phyloP scores from a whole-genome alignment of 73 alveolate genomes.

The Paramecium sexaurelia region DNA sequence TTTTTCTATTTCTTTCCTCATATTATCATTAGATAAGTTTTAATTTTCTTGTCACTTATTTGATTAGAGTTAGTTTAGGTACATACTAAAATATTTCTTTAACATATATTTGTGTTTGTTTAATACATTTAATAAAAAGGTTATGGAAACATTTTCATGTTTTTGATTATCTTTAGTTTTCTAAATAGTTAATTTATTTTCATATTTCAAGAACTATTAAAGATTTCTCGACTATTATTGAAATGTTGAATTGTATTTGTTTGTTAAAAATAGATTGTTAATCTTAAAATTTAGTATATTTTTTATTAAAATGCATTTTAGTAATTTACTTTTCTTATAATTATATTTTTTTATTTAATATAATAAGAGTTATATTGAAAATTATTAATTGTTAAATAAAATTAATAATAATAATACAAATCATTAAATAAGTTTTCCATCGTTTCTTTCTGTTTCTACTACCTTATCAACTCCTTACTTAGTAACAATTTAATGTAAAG shows the following conservation, averaged over 20 bases:
- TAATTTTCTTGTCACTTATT: slow-evolving; percentile 32
- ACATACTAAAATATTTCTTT: background rate
- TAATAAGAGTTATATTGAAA: too few species aligned
- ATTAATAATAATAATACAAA: background rate
- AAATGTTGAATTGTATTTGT: background rate
- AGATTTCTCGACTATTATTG: slow-evolving; percentile 28
- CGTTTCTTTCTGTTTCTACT: background rate
- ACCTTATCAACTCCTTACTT: background rate
- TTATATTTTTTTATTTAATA: background rate
- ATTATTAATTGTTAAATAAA: background rate
- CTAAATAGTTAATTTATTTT: background rate
- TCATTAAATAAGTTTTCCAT: background rate
- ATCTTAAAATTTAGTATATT: background rate
- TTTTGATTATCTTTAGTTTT: background rate
- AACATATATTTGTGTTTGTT: background rate
- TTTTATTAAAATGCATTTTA: background rate
- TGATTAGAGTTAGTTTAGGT: slow-evolving; percentile 10
- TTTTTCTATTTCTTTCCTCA: background rate
- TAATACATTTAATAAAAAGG: background rate
- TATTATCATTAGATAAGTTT: background rate
- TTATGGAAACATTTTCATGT: background rate
- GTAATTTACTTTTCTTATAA: background rate
- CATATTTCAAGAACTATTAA: slow-evolving; percentile 16
- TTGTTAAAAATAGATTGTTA: background rate
- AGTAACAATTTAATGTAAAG: background rate